Evolutionary conservation across 495 filamentous ascomycete species (phyloP), one percentile per base, ranked within the genome.

Genomic region (Podospora pseudopauciseta): DNA sequence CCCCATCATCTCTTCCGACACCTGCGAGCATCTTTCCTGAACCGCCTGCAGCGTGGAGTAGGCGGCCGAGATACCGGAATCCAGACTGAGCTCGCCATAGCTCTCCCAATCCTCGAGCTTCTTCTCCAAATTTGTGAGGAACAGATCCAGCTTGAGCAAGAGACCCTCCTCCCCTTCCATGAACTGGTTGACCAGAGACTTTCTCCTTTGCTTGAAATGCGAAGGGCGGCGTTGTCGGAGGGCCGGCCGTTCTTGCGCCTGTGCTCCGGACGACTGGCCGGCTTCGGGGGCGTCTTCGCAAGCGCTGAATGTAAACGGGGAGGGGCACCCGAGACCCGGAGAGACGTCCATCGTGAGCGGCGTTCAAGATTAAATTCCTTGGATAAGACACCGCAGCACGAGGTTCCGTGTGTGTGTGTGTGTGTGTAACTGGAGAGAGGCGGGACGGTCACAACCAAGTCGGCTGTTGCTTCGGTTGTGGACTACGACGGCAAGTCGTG

Each of bases 1-100:
- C 32, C 91, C 96, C 76, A 97, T 90, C 54, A 97, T 85, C 69
- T 93, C 93, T 66, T 91, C 94, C 7, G 94, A 96, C n/a, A 93
- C 92, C 67, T 93, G 86, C 6, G 91, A 92, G 77, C 95, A 99
- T 68, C 91, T 88, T 70, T 91, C 88, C 66, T 92, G 87, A 3
- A 99, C 93, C 16, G 94, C 91, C 73, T 94, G 91, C 16, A 99
- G 80, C 0, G 93, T 95, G 5, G 87, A 81, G 76, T 96, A 94
- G 19, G 94, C 94, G 60, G 90, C 85, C 49, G 87, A 86, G 63
- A 98, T 88, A 66, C 92, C 89, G 23, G 90, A 80, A 76, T 98
- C 95, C 67, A 97, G 82, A 56, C 89, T 91, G 53, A 91, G 78
- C 67, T 95, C 92, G 54, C 91, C 90, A 68, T 95, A 97, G 69